Evolutionary conservation across 305 asterid species (phyloP).

Genomic region (Striga hermonthica): DNA sequence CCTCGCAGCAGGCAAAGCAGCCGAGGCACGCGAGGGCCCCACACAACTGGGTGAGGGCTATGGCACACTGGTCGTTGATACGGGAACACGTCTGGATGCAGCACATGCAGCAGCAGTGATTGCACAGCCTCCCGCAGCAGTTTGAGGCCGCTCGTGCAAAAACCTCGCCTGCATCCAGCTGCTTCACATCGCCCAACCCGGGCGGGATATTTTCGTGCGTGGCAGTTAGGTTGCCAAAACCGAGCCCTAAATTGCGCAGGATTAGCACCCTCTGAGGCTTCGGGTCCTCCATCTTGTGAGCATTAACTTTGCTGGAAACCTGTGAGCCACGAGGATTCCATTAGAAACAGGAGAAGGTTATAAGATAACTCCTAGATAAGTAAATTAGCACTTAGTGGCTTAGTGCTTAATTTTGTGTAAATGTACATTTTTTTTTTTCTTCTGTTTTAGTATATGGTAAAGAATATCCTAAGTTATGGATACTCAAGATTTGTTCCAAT

Average conservation of each 20-base stretch:
- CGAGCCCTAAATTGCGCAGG: conserved; percentile 45
- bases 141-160: conserved; percentile 64
- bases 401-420: no score
- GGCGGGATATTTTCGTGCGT: conserved; percentile 69
- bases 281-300: conserved; percentile 42
- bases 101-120: conserved; percentile 79
- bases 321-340: conserved; percentile 28
- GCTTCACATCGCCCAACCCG: conserved; percentile 40
- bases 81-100: conserved; percentile 59
- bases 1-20: conserved; percentile 58
- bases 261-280: conserved; percentile 35
- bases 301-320: conserved; percentile 43
- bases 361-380: no score
- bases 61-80: conserved; percentile 71
- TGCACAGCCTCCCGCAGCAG: conserved; percentile 67
- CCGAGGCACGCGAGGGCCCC: conserved; percentile 79
- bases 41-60: conserved; percentile 59
- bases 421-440: no score
- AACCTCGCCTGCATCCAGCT: conserved; percentile 56
- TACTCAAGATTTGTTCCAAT: no score
- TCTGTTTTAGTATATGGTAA: no score
- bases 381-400: no score
- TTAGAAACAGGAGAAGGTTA: background rate
- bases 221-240: conserved; percentile 68
- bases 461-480: no score